Percentiles rank a stretch among this genome's conserved stretches.
These are phyloP conservation scores for Amanita thiersii DNA, from an alignment of 768 basidiomycete genomes.

Conservation along the genomic window DNA sequence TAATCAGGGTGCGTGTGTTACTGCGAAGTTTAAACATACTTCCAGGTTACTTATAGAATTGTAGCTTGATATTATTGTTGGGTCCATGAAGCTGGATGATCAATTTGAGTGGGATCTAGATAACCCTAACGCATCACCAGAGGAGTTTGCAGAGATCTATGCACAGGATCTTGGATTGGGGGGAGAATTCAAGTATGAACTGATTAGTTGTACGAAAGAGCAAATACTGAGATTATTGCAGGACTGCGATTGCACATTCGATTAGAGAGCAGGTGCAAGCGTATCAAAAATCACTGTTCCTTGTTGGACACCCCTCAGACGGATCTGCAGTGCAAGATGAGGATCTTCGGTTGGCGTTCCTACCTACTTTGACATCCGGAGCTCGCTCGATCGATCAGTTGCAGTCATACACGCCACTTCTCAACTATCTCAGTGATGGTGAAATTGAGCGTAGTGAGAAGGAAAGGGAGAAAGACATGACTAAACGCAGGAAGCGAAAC, in stretches of 20 bases:
- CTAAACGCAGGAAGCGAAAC: slow-evolving; percentile 76
- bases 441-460: slow-evolving; percentile 87
- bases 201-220: neutral
- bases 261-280: slow-evolving; percentile 93
- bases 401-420: slow-evolving; percentile 75
- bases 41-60: slow-evolving; percentile 8
- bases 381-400: slow-evolving; percentile 75
- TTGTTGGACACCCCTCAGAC: slow-evolving; percentile 82
- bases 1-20: slow-evolving; percentile 68
- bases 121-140: slow-evolving; percentile 72
- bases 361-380: slow-evolving; percentile 69
- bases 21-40: neutral
- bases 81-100: slow-evolving; percentile 88
- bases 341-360: slow-evolving; percentile 83
- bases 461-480: slow-evolving; percentile 90
- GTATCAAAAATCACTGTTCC: slow-evolving; percentile 86
- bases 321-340: slow-evolving; percentile 78
- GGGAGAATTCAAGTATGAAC: slow-evolving; percentile 84
- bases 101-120: slow-evolving; percentile 98
- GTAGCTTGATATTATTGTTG: slow-evolving; percentile 93
- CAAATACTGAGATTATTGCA: slow-evolving; percentile 21
- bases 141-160: slow-evolving; percentile 88
- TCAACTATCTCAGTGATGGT: slow-evolving; percentile 81
- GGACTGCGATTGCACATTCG: slow-evolving; percentile 90
- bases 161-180: slow-evolving; percentile 79